Evolutionary conservation across 306 rosid species (phyloP).

Genomic region (Comarum palustre): DNA sequence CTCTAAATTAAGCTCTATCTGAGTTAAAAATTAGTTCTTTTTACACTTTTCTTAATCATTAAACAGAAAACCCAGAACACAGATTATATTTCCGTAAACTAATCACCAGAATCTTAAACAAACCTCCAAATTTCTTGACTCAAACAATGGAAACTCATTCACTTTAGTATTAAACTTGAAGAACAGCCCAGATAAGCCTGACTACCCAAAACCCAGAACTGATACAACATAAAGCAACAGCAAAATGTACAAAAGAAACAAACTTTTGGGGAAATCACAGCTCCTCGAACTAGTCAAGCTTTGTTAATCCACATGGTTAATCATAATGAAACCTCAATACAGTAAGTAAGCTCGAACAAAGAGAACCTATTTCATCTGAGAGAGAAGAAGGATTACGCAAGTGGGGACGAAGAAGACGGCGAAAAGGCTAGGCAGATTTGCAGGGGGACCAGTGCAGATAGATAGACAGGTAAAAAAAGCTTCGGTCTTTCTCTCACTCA

Average conservation of each 20-base stretch:
- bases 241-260: conserved; percentile 27
- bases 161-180: conserved; percentile 19
- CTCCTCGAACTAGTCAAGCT: conserved; percentile 33
- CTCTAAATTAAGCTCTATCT: conserved; percentile 33
- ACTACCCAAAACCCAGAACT: conserved; percentile 25
- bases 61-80: conserved; percentile 23
- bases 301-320: conserved; percentile 48
- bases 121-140: conserved; percentile 15
- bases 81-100: conserved; percentile 19
- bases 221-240: conserved; percentile 16
- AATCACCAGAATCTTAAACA: conserved; percentile 25
- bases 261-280: conserved; percentile 34
- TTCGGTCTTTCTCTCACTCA: not conserved
- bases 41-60: conserved; percentile 30
- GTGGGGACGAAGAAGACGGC: conserved; percentile 53
- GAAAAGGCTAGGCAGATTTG: conserved; percentile 45
- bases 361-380: conserved; percentile 30
- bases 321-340: conserved; percentile 25
- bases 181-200: conserved; percentile 18
- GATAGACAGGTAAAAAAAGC: conserved; percentile 2
- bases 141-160: conserved; percentile 21
- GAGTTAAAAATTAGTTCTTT: conserved; percentile 36
- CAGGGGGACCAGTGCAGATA: conserved; percentile 34
- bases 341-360: conserved; percentile 32
- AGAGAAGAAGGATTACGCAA: conserved; percentile 27